phyloP scores from a whole-genome alignment of 140 eudicot species.

The Oenanthe javanica region DNA sequence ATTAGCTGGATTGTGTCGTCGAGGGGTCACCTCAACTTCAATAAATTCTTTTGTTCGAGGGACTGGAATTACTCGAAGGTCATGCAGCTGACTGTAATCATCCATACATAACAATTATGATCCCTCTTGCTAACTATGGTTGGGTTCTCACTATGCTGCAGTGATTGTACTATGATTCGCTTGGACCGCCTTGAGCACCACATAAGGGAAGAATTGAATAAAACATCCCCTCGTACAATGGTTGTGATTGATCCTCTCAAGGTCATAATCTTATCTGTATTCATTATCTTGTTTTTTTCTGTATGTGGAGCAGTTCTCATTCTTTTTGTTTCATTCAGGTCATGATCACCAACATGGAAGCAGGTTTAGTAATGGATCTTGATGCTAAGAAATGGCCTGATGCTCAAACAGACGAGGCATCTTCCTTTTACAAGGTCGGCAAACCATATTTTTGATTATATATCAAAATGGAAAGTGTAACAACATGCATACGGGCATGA shows the following conservation, averaged over 20 bases:
- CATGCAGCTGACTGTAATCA: background rate
- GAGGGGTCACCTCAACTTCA: slow-evolving; percentile 85
- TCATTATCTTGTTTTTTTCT: background rate
- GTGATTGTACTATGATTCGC: slow-evolving; percentile 79
- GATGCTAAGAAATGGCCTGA: slow-evolving; percentile 99
- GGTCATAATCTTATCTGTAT: slow-evolving; percentile 29
- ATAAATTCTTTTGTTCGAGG: slow-evolving; percentile 87
- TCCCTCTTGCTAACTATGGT: slow-evolving; percentile 2
- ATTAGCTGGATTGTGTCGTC: slow-evolving; percentile 82
- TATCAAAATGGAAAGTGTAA: background rate
- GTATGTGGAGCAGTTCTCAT: background rate
- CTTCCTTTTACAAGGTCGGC: slow-evolving; percentile 77
- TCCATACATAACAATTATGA: background rate
- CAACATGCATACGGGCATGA: background rate
- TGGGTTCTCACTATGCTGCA: slow-evolving; percentile 26
- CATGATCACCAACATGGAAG: slow-evolving; percentile 80
- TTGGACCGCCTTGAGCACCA: slow-evolving; percentile 81
- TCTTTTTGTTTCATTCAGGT: slow-evolving; percentile 38
- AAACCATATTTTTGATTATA: background rate
- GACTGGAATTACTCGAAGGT: slow-evolving; percentile 95
- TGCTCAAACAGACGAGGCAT: slow-evolving; percentile 69
- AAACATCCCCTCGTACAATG: slow-evolving; percentile 81
- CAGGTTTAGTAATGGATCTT: slow-evolving; percentile 55
- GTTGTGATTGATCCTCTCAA: slow-evolving; percentile 88
- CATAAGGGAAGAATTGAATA: slow-evolving; percentile 84